Evolutionary conservation across 2,329 filamentous ascomycete species (phyloP).

Genomic region (Xylariaceae sp.): DNA sequence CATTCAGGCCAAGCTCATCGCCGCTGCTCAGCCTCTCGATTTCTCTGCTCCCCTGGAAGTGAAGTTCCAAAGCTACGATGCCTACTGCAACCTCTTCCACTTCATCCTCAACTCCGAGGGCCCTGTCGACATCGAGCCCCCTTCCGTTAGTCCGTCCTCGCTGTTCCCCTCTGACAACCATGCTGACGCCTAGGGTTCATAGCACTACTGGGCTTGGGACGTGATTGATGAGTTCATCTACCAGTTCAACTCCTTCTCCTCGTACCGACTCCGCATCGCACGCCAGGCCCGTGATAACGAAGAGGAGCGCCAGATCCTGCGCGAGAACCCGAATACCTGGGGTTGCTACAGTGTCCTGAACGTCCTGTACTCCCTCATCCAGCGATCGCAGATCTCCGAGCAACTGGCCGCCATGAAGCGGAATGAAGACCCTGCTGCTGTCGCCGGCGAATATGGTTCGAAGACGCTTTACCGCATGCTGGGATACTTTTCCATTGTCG

Average conservation of each 20-base stretch:
- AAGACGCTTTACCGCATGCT: conserved; percentile 97
- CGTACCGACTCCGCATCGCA: conserved; percentile 88
- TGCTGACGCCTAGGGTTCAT: conserved; percentile 37
- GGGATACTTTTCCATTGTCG: conserved; percentile 99
- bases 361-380: conserved; percentile 97
- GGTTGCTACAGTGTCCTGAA: conserved; percentile 99
- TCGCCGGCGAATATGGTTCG: conserved; percentile 91
- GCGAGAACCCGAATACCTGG: conserved; percentile 98
- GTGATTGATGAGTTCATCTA: conserved; percentile 99
- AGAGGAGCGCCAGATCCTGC: conserved; percentile 85
- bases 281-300: conserved; percentile 72
- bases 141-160: conserved; percentile 64
- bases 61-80: conserved; percentile 98
- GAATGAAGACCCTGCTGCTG: conserved; percentile 79
- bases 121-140: conserved; percentile 94
- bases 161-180: not conserved
- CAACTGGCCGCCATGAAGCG: conserved; percentile 93
- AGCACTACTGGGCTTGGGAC: conserved; percentile 99
- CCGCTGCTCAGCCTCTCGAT: conserved; percentile 90
- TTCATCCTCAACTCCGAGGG: conserved; percentile 98
- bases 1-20: conserved; percentile 84
- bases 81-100: conserved; percentile 98
- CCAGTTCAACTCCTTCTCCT: conserved; percentile 99
- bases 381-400: conserved; percentile 96
- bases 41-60: conserved; percentile 93